These are phyloP conservation scores for Hypoxylon sp. DNA, from an alignment of 2,329 filamentous ascomycete species.

Conservation along the genomic window DNA sequence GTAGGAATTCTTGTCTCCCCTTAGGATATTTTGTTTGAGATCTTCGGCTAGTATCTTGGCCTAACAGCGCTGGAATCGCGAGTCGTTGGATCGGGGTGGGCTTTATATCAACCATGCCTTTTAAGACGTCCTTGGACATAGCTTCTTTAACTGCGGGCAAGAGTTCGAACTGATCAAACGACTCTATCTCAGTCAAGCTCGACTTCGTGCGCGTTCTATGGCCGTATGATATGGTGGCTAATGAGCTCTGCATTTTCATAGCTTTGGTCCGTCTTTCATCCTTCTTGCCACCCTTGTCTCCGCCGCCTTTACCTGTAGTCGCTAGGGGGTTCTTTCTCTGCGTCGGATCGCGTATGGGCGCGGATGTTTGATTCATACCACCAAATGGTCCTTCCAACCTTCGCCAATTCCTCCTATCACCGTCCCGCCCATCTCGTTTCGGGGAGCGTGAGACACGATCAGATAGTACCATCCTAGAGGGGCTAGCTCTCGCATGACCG, in stretches of 20 bases:
- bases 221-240: conserved; percentile 83
- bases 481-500: conserved; percentile 49
- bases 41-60: conserved; percentile 63
- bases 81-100: conserved; percentile 93
- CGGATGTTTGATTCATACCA: conserved; percentile 70
- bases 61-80: conserved; percentile 85
- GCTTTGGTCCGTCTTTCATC: conserved; percentile 77
- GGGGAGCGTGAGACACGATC: conserved; percentile 65
- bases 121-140: conserved; percentile 80
- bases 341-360: conserved; percentile 55
- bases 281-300: conserved; percentile 55
- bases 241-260: conserved; percentile 90
- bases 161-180: conserved; percentile 85
- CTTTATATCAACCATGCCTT: conserved; percentile 79
- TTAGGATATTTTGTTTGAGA: conserved; percentile 53
- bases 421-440: conserved; percentile 50
- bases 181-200: conserved; percentile 74
- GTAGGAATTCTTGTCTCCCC: conserved; percentile 74
- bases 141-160: conserved; percentile 80
- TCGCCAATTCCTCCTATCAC: conserved; percentile 57
- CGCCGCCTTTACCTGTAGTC: conserved; percentile 32
- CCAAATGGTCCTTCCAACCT: conserved; percentile 66
- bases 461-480: conserved; percentile 73
- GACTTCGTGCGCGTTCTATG: conserved; percentile 63
- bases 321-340: conserved; percentile 36